Base-by-base conservation (phyloP, 1,139 yeast genomes). In the Taiozyma sp. region DNA sequence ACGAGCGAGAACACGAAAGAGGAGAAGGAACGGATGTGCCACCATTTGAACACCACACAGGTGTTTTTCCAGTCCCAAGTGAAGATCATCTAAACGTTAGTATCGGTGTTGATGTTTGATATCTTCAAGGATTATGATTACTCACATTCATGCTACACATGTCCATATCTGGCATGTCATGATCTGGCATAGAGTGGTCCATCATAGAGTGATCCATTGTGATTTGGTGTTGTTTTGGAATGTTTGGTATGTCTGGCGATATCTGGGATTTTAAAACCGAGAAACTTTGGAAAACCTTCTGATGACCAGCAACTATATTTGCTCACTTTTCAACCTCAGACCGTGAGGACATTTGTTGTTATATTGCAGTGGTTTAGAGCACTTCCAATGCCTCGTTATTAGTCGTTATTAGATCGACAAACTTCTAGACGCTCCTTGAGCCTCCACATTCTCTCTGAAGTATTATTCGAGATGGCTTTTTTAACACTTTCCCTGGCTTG, bases 31-130 rank as follows among this genome's bases (percentile, higher is more conserved):
- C 72, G 74, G 47, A 87, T 77, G 58, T 85, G 92, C 96, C 96
- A 87, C 90, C 92, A 85, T 54, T 71, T 69, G 67, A 84, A 86
- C 13, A 87, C 78, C 16, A 87, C 79, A 65, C 96, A 87, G 14
- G 87, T 74, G 65, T 87, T 79, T 48, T 78, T 73, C 72, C 87
- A 84, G 59, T 83, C 80, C 95, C 96, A 88, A 12, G 92, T 87
- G 67, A 87, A 87, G n/a, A 85, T 62, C 93, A 86, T 87, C 66
- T 81, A 30, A 54, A 42, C 10, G 49, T 44, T 55, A 29, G 56
- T 60, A 28, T 48, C 43, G 24, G 43, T 9, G 9, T 8, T 12
- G 45, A 38, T 30, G n/a, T 30, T 30, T 12, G n/a, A 13, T 12
- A n/a, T 13, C 3, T 12, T 30, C 6, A 30, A 30, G 12, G 12